A percentile compares a stretch with the other conserved stretches of the same genome.
These are phyloP conservation scores for Eucalyptus tenuipes DNA, from an alignment of 345 rosid genomes.

Conservation along the genomic window DNA sequence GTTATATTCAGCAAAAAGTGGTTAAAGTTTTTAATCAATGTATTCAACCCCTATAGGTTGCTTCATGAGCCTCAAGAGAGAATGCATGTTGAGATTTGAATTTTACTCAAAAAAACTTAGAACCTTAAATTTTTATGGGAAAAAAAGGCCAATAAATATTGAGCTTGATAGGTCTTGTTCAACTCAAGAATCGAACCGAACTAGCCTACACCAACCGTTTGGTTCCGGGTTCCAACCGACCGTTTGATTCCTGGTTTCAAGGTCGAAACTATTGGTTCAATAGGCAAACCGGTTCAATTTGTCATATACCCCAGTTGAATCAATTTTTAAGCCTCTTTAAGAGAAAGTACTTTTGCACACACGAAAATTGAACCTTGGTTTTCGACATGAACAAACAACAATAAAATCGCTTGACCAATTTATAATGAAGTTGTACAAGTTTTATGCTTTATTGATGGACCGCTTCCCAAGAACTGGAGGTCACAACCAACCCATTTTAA, in stretches of 20 bases:
- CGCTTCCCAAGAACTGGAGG: not conserved
- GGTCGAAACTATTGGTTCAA: not conserved
- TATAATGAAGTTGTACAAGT: not conserved
- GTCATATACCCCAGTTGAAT: not conserved
- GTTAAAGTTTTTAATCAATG: not conserved
- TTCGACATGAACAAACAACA: not conserved
- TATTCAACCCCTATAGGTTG: not conserved
- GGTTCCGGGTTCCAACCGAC: fast-evolving
- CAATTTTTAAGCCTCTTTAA: not conserved
- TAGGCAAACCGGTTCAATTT: not conserved
- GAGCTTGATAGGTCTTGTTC: not conserved
- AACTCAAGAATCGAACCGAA: not conserved
- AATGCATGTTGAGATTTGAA: not conserved
- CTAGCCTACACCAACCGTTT: not conserved
- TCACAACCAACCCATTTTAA: not conserved
- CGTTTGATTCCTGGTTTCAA: not conserved
- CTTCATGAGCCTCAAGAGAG: not conserved
- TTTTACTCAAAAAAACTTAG: not conserved
- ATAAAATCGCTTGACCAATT: not conserved
- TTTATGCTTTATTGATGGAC: not conserved
- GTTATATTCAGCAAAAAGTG: not conserved
- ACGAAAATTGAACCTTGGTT: not conserved
- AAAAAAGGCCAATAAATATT: not conserved
- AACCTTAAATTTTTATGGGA: not conserved
- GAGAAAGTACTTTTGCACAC: not conserved